Conservation (phyloP, 225 moss, liverwort and hornwort genomes). For the Bryoerythrophyllum caledonicum region DNA sequence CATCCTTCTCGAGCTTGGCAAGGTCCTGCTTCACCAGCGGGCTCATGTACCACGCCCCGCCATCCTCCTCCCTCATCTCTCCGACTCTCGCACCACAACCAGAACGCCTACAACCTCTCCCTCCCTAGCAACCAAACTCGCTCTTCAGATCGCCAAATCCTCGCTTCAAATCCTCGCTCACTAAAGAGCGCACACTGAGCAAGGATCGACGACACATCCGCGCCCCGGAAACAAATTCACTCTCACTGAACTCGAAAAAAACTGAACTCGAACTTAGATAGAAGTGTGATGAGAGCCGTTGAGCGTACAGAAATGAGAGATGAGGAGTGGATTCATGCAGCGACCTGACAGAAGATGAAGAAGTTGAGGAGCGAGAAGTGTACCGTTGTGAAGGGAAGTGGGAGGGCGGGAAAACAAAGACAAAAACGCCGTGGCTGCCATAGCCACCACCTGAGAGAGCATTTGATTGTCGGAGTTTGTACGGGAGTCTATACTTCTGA, state of each 20-base stretch:
- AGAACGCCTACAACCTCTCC: not conserved
- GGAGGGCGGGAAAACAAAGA: not conserved
- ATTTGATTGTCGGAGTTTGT: no score
- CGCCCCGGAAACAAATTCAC: not conserved
- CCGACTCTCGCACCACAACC: not conserved
- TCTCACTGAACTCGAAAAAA: not conserved
- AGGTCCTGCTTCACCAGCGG: conserved; percentile 79
- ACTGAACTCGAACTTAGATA: not conserved
- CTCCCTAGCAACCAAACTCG: not conserved
- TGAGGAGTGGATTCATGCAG: not conserved
- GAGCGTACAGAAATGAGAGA: not conserved
- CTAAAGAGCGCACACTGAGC: not conserved
- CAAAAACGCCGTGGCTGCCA: not conserved
- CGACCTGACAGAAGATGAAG: not conserved
- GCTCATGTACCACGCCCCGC: conserved; percentile 51
- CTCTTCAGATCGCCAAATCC: not conserved
- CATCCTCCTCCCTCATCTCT: conserved; percentile 72
- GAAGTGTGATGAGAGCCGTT: not conserved
- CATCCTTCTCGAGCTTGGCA: conserved; percentile 71
- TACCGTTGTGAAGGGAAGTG: not conserved
- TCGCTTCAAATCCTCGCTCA: not conserved
- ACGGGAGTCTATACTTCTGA: no score
- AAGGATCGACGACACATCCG: not conserved
- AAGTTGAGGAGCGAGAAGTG: not conserved
- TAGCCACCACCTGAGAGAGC: not conserved